These are phyloP conservation scores for Pyrenopolyporus hunteri DNA, from an alignment of 495 filamentous ascomycete genomes.

Conservation along the genomic window DNA sequence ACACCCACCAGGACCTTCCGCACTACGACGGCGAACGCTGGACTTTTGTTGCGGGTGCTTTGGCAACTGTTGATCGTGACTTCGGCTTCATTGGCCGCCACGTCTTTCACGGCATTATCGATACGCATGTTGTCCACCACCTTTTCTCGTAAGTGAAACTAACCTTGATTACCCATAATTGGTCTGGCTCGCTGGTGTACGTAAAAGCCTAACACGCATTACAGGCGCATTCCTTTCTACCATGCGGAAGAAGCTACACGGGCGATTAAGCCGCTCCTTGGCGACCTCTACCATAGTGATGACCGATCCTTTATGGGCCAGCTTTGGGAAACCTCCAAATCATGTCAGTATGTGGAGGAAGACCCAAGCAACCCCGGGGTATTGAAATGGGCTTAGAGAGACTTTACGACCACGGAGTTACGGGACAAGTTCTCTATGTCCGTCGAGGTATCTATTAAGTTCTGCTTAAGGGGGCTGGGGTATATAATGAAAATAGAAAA, in stretches of 20 bases:
- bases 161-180: too few species aligned
- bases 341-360: conserved; percentile 34
- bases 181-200: neutral
- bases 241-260: conserved; percentile 67
- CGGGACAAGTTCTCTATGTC: neutral
- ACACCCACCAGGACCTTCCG: conserved; percentile 64
- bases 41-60: conserved; percentile 67
- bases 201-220: conserved; percentile 8
- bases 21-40: conserved; percentile 63
- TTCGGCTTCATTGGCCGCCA: conserved; percentile 67
- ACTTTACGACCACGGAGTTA: neutral
- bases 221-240: conserved; percentile 67
- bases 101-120: conserved; percentile 70
- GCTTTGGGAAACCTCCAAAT: conserved; percentile 28
- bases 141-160: conserved; percentile 53
- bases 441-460: too few species aligned
- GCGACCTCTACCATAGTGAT: conserved; percentile 61
- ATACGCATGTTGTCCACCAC: conserved; percentile 71
- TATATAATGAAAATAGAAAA: neutral
- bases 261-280: conserved; percentile 65
- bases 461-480: neutral
- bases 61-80: conserved; percentile 67
- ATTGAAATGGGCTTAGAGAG: conserved; percentile 32
- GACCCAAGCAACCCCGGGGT: conserved; percentile 34
- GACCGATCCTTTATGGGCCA: conserved; percentile 25